Evolutionary conservation across 495 filamentous ascomycete genomes (phyloP), one percentile per base, ranked within the genome.

Genomic region (Aspergillus panamensis): DNA sequence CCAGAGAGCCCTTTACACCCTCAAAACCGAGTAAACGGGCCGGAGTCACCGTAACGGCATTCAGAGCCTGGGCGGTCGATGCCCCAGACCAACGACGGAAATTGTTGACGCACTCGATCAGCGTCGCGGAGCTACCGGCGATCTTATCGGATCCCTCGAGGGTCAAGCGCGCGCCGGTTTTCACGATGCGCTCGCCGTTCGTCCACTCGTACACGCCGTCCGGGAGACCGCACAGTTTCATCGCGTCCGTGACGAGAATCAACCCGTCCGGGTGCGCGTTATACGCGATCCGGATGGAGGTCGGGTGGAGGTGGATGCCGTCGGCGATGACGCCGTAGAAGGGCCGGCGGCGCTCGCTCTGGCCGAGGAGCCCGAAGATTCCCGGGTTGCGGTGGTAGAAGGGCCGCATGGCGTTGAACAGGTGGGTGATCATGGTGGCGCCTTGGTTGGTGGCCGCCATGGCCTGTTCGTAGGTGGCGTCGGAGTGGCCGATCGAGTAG

Each of bases 361-460:
- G 76, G 6, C 83, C 73, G 53, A 96, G 72, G 0, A 92, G 77
- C 19, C 91, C 90, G 66, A 93, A 92, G 61, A 93, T 82, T 42
- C 90, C 90, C 0, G 90, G 90, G 68, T 92, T 87, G 37, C 90
- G 86, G 76, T 93, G 90, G 67, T 91, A 88, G 8, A 93, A 83
- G 14, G 88, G 88, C 6, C 84, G 81, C 90, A 95, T 95, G 14
- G 90, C 91, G 66, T 96, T 95, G 79, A 94, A 96, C 2, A 95
- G 78, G 65, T 96, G 91, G 1, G 91, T 96, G 33, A 95, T 83
- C 88, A 91, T 92, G 30, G 78, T 89, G 2, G 87, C 89, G 43
- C 90, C 90, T 19, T 80, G 70, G n/a, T 72, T 67, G 1, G 91
- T 81, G 13, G 88, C 88, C 3, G 71, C 70, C 1, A 82, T 78